Percentiles rank a stretch among this genome's conserved stretches.
phyloP scores from a whole-genome alignment of 176 grass and related monocot species.

The Triticum aestivum region IWGSC_CS_RefSeq_v2.1 NC_057805.1:503927625-503928124 shows the following conservation, averaged over 20 bases:
- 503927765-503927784: constrained; percentile 25
- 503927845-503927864: too few relatives aligned
- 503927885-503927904: too few relatives aligned
- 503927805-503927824: too few relatives aligned
- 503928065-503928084: neutral
- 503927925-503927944: too few relatives aligned
- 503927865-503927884: too few relatives aligned
- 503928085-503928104: too few relatives aligned
- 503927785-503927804: constrained; percentile 11
- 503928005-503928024: neutral
- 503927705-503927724: neutral
- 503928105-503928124: neutral
- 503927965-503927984: neutral
- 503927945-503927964: too few relatives aligned
- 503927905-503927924: too few relatives aligned
- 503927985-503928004: neutral
- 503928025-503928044: neutral
- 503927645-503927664: neutral
- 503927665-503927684: constrained; percentile 10
- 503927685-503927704: constrained; percentile 5
- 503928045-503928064: neutral
- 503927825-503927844: too few relatives aligned
- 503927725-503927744: neutral
- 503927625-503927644: constrained; percentile 39
- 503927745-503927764: too few relatives aligned